These are phyloP conservation scores for Volvariella surrecta DNA, from an alignment of 1,284 basidiomycete genomes.

Conservation along the genomic window DNA sequence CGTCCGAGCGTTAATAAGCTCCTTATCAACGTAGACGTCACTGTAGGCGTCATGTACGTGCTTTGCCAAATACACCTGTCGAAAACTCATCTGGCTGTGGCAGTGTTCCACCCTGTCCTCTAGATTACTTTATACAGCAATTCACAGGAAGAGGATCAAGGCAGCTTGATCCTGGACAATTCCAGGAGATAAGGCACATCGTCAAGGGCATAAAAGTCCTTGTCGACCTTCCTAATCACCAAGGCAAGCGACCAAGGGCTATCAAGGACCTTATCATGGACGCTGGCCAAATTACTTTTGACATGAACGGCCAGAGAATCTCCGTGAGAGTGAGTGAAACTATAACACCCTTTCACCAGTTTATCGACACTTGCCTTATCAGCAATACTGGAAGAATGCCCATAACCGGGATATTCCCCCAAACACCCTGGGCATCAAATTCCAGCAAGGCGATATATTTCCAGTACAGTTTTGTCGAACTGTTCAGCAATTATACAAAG, in stretches of 20 bases:
- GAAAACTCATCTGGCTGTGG: too few relatives aligned
- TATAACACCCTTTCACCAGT: too few relatives aligned
- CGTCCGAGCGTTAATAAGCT: slow-evolving; percentile 25
- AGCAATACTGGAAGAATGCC: slow-evolving; percentile 23
- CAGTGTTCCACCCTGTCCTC: too few relatives aligned
- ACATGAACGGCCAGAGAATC: slow-evolving; percentile 20
- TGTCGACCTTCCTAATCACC: slow-evolving; percentile 16
- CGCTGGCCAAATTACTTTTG: slow-evolving; percentile 23
- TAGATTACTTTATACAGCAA: too few relatives aligned
- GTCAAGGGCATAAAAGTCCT: slow-evolving; percentile 23
- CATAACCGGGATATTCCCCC: slow-evolving; percentile 17
- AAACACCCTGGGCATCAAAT: slow-evolving; percentile 18
- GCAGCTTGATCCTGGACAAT: too few relatives aligned
- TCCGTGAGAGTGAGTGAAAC: slow-evolving; percentile 17
- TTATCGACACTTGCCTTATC: background rate
- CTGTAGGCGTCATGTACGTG: slow-evolving; percentile 28
- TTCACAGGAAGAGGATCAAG: too few relatives aligned
- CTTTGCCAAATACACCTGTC: too few relatives aligned
- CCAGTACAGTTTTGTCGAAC: slow-evolving; percentile 20
- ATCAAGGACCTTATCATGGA: slow-evolving; percentile 24
- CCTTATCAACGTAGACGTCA: slow-evolving; percentile 31
- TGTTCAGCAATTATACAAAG: slow-evolving; percentile 22
- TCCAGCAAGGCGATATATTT: slow-evolving; percentile 20
- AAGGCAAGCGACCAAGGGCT: slow-evolving; percentile 16
- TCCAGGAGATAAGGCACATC: slow-evolving; percentile 16